Conservation (phyloP, 2,329 filamentous ascomycete species). For the Lomentospora prolificans region DNA sequence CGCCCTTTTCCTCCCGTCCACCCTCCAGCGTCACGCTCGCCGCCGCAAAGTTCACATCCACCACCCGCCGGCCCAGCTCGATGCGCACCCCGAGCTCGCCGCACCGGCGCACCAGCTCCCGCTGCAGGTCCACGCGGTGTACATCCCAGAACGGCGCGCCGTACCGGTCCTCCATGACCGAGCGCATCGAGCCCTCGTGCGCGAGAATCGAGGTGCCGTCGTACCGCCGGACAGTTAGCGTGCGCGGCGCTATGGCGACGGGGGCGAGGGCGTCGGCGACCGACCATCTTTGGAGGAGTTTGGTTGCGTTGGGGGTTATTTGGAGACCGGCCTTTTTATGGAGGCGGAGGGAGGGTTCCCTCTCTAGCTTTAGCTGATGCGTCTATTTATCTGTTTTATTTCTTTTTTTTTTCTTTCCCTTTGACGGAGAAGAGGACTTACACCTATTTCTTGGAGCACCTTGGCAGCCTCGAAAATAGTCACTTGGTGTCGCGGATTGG, state of each 20-base stretch:
- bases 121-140: conserved; percentile 39
- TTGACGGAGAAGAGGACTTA: conserved; percentile 5
- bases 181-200: conserved; percentile 10
- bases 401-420: too few species aligned
- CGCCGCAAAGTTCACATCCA: not conserved
- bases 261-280: conserved; percentile 9
- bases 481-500: conserved; percentile 3
- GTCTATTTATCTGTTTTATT: too few species aligned
- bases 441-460: conserved; percentile 13
- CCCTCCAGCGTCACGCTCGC: not conserved
- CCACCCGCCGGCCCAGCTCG: not conserved
- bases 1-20: not conserved
- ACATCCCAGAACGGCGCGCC: conserved; percentile 32
- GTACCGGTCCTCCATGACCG: conserved; percentile 1
- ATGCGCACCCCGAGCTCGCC: conserved; percentile 24
- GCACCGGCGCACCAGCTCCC: conserved; percentile 29
- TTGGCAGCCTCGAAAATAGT: not conserved
- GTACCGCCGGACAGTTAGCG: conserved; percentile 13
- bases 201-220: conserved; percentile 13
- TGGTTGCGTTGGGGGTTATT: conserved; percentile 13
- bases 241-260: conserved; percentile 11
- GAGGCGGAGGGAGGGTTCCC: too few species aligned
- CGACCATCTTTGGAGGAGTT: conserved; percentile 12
- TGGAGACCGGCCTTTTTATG: conserved; percentile 13
- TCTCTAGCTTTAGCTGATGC: not conserved